phyloP scores from a whole-genome alignment of 768 basidiomycete species.

The Pleurotus tuber-regium region DNA sequence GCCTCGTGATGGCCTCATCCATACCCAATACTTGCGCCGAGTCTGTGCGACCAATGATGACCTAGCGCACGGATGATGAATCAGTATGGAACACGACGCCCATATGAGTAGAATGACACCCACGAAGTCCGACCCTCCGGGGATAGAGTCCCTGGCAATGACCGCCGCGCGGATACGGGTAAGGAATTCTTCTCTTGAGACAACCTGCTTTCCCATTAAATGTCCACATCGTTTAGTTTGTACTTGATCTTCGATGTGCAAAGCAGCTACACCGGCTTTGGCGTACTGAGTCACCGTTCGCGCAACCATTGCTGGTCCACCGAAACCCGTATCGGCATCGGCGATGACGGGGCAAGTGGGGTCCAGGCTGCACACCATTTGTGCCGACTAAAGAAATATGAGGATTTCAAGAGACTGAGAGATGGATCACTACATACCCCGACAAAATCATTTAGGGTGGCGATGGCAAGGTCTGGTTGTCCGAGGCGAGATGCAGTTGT shows the following conservation, averaged over 20 bases:
- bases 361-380: slow-evolving; percentile 66
- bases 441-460: slow-evolving; percentile 76
- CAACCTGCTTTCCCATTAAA: slow-evolving; percentile 78
- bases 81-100: neutral
- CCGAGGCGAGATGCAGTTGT: slow-evolving; percentile 79
- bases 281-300: slow-evolving; percentile 71
- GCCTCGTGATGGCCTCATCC: slow-evolving; percentile 45
- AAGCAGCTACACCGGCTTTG: slow-evolving; percentile 68
- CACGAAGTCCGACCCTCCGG: slow-evolving; percentile 74
- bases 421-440: slow-evolving; percentile 32
- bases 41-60: slow-evolving; percentile 52
- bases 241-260: slow-evolving; percentile 82
- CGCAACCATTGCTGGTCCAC: slow-evolving; percentile 72
- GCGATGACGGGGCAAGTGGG: slow-evolving; percentile 75
- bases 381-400: slow-evolving; percentile 42
- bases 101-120: slow-evolving; percentile 15
- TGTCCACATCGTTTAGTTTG: slow-evolving; percentile 83
- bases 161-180: slow-evolving; percentile 77
- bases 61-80: slow-evolving; percentile 15
- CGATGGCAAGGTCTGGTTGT: slow-evolving; percentile 77
- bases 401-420: neutral
- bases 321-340: slow-evolving; percentile 80
- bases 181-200: slow-evolving; percentile 72
- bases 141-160: slow-evolving; percentile 71
- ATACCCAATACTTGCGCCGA: slow-evolving; percentile 49